Evolutionary conservation across 2,329 filamentous ascomycete species (phyloP).

Genomic region (Blastomyces parvus): DNA sequence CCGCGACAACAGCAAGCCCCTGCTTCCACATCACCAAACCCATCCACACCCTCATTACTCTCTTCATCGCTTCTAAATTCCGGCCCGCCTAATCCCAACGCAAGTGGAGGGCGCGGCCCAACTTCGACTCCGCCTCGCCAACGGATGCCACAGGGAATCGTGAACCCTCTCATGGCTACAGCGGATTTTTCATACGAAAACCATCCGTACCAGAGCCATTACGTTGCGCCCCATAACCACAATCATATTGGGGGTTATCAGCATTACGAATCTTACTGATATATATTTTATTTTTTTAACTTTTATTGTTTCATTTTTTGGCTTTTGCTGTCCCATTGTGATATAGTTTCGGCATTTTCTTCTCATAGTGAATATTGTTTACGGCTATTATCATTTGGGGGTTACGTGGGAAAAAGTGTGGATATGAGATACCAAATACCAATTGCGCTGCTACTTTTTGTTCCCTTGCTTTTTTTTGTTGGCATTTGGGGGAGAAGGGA

Average conservation of each 20-base stretch:
- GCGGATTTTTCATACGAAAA: conserved; percentile 70
- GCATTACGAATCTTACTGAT: conserved; percentile 18
- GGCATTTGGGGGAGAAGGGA: neutral
- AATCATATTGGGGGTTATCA: conserved; percentile 19
- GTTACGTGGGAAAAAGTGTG: neutral
- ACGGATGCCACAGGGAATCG: conserved; percentile 38
- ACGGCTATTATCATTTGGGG: neutral
- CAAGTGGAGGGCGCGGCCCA: conserved; percentile 18
- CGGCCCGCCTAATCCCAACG: conserved; percentile 18
- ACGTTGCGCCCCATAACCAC: conserved; percentile 58
- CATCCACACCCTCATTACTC: conserved; percentile 8
- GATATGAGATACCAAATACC: conserved; percentile 1
- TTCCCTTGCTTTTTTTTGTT: neutral
- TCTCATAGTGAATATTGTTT: neutral
- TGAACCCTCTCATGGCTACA: conserved; percentile 61
- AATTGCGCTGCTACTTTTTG: neutral
- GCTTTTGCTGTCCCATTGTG: neutral
- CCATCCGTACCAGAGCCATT: conserved; percentile 73
- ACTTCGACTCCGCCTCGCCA: conserved; percentile 23
- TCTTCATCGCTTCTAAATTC: conserved; percentile 18
- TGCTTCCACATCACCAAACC: conserved; percentile 8
- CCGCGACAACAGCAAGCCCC: conserved; percentile 19
- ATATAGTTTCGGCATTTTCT: neutral
- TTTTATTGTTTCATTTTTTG: neutral
- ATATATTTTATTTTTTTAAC: conserved; percentile 6